Conservation (phyloP, 768 basidiomycete genomes). For the Zangia roseola region DNA sequence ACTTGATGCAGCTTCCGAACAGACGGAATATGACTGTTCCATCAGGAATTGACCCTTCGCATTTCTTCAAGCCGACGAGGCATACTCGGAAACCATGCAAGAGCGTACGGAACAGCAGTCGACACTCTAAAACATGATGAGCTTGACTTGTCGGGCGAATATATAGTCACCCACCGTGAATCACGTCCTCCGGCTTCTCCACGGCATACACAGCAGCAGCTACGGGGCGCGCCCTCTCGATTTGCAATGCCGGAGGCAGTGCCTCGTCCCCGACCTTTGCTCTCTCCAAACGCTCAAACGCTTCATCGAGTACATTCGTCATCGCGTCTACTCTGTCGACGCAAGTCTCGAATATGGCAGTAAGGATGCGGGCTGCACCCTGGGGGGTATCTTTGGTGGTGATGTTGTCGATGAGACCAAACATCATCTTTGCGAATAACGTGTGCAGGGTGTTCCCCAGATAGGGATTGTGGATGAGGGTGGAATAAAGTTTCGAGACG, state of each 20-base stretch:
- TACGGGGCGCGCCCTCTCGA: conserved; percentile 87
- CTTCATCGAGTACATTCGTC: conserved; percentile 52
- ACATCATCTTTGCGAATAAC: conserved; percentile 89
- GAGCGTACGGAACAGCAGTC: conserved; percentile 82
- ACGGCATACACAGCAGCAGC: conserved; percentile 72
- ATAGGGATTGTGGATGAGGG: conserved; percentile 85
- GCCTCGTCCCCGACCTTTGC: conserved; percentile 39
- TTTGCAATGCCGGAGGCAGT: conserved; percentile 55
- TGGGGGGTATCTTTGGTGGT: conserved; percentile 69
- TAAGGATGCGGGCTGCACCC: conserved; percentile 67
- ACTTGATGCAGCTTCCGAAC: conserved; percentile 81
- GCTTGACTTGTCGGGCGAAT: neutral
- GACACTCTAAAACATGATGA: conserved; percentile 57
- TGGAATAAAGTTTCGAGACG: conserved; percentile 82
- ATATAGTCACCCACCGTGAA: conserved; percentile 57
- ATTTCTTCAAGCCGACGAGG: conserved; percentile 72
- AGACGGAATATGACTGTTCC: conserved; percentile 85
- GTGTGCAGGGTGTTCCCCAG: conserved; percentile 81
- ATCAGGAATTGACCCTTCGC: conserved; percentile 76
- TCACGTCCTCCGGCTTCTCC: conserved; percentile 80
- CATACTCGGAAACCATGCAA: conserved; percentile 85
- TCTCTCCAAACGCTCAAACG: conserved; percentile 48
- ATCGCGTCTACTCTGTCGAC: conserved; percentile 85
- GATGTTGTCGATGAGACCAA: conserved; percentile 83
- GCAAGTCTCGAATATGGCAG: conserved; percentile 76